A percentile compares a stretch with the other conserved stretches of the same genome.
These are phyloP conservation scores for Podaxis sp. DNA, from an alignment of 768 basidiomycete genomes.

Conservation along the genomic window DNA sequence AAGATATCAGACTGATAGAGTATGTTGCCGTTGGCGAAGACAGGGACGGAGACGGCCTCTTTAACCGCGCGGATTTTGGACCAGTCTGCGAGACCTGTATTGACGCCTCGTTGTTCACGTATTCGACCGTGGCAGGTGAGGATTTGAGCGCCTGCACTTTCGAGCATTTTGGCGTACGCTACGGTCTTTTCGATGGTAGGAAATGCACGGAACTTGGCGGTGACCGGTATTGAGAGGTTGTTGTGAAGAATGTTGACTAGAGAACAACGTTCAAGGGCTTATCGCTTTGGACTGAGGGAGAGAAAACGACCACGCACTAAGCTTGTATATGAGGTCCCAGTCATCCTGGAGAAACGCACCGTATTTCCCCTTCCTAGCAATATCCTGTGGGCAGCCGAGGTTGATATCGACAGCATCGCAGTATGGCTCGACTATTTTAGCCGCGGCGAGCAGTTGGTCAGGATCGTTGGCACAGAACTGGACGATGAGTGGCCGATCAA, in stretches of 20 bases:
- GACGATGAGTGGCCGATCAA: slow-evolving; percentile 83
- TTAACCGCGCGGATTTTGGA: slow-evolving; percentile 89
- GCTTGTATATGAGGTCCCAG: slow-evolving; percentile 82
- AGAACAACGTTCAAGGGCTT: background rate
- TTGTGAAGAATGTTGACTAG: slow-evolving; percentile 84
- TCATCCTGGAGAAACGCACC: slow-evolving; percentile 94
- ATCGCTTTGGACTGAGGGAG: background rate
- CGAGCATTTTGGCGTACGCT: slow-evolving; percentile 94
- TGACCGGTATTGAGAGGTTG: slow-evolving; percentile 88
- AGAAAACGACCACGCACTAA: slow-evolving; percentile 51
- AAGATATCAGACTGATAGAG: slow-evolving; percentile 84
- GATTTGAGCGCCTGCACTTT: slow-evolving; percentile 92
- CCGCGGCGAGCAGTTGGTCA: slow-evolving; percentile 73
- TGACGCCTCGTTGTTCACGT: slow-evolving; percentile 89
- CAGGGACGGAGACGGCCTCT: slow-evolving; percentile 84
- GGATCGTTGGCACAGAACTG: slow-evolving; percentile 96
- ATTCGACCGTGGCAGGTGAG: slow-evolving; percentile 91
- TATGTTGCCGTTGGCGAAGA: slow-evolving; percentile 97
- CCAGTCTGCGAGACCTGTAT: slow-evolving; percentile 86
- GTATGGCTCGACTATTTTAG: slow-evolving; percentile 68
- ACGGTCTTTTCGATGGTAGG: slow-evolving; percentile 84
- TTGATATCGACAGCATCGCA: slow-evolving; percentile 97
- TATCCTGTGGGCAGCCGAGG: slow-evolving; percentile 93
- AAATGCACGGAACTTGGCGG: slow-evolving; percentile 95
- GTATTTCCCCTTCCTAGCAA: slow-evolving; percentile 84